Percentiles rank a stretch among this genome's conserved stretches.
These are phyloP conservation scores for Kuraishia hungarica DNA, from an alignment of 805 yeast species.

Conservation along the genomic window DNA sequence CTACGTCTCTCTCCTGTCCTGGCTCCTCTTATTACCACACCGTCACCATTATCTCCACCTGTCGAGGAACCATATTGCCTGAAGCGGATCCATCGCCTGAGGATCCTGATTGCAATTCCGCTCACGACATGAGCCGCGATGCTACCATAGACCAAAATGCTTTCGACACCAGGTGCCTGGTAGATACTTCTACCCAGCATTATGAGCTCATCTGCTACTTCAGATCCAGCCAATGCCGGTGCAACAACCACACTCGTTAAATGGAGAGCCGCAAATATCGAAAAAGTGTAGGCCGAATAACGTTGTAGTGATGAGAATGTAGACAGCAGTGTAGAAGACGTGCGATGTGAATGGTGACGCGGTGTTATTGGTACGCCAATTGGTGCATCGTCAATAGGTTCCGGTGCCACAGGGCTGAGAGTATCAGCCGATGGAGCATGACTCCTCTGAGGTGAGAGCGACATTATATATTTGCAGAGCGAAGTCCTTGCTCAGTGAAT, in stretches of 20 bases:
- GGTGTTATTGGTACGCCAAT: background rate
- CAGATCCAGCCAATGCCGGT: conserved; percentile 38
- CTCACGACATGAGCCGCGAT: conserved; percentile 39
- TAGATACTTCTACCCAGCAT: conserved; percentile 56
- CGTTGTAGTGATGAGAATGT: conserved; percentile 32
- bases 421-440: background rate
- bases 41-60: background rate
- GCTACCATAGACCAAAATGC: conserved; percentile 36
- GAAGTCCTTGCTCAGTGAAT: background rate
- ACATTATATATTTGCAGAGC: background rate
- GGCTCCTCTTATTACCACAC: conserved; percentile 4
- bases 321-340: conserved; percentile 7
- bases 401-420: background rate
- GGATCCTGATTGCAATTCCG: conserved; percentile 39
- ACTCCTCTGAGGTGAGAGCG: background rate
- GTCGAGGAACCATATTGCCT: conserved; percentile 14
- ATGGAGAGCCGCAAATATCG: conserved; percentile 51
- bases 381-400: background rate
- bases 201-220: conserved; percentile 42
- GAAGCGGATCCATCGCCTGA: conserved; percentile 23
- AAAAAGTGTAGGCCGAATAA: conserved; percentile 51
- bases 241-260: conserved; percentile 41
- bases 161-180: conserved; percentile 45
- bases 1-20: conserved; percentile 7
- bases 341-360: background rate